phyloP scores from a whole-genome alignment of 495 filamentous ascomycete species.

The Neurospora sublineolata region DNA sequence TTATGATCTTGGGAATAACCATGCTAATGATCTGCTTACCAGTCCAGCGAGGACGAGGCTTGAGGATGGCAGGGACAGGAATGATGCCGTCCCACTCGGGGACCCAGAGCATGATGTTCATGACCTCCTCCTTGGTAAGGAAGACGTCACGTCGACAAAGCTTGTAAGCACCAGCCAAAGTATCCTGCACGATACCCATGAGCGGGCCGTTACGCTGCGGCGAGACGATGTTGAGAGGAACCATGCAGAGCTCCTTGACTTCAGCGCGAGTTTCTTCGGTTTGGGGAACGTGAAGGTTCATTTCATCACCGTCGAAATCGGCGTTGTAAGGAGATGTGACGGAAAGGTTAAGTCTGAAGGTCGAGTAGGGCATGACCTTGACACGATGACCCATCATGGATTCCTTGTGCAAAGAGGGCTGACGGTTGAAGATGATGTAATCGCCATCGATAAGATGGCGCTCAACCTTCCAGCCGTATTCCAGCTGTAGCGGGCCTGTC shows the following conservation, averaged over 20 bases:
- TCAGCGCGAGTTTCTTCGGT: conserved; percentile 95
- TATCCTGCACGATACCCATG: conserved; percentile 99
- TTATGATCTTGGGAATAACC: conserved; percentile 77
- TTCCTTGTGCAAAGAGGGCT: conserved; percentile 97
- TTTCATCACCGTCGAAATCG: conserved; percentile 98
- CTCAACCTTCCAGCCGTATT: conserved; percentile 98
- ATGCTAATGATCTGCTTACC: conserved; percentile 96
- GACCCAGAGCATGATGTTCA: conserved; percentile 94
- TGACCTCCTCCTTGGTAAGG: conserved; percentile 76
- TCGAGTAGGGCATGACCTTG: conserved; percentile 96
- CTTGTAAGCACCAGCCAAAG: conserved; percentile 92
- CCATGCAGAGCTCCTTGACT: conserved; percentile 85
- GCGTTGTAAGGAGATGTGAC: conserved; percentile 98
- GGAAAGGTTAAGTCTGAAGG: conserved; percentile 91
- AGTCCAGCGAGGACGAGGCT: conserved; percentile 90
- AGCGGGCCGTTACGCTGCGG: conserved; percentile 93
- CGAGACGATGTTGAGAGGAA: conserved; percentile 93
- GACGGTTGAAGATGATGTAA: conserved; percentile 98
- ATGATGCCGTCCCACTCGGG: conserved; percentile 95
- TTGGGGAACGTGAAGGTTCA: conserved; percentile 97
- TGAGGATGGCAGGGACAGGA: conserved; percentile 80
- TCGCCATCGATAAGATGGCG: conserved; percentile 91
- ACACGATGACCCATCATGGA: conserved; percentile 99
- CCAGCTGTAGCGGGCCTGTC: conserved; percentile 66
- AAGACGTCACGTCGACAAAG: conserved; percentile 88